Evolutionary conservation across 805 yeast species (phyloP).

Genomic region (Suhomyces sp.): DNA sequence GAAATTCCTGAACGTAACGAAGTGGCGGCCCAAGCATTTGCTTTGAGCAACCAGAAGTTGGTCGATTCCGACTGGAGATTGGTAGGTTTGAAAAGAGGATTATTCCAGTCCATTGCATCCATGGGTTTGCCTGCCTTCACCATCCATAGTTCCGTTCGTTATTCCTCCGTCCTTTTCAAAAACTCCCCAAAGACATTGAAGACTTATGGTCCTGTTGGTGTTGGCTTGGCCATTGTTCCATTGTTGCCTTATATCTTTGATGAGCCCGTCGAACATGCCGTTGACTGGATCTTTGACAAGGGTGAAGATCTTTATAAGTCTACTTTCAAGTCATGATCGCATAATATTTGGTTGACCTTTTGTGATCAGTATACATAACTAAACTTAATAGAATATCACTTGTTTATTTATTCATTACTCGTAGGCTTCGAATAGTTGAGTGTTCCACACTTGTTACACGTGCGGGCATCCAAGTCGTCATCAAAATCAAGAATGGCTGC

Average conservation of each 20-base stretch:
- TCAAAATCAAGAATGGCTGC: conserved; percentile 75
- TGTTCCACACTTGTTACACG: conserved; percentile 74
- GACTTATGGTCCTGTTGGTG: conserved; percentile 73
- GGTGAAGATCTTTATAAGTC: conserved; percentile 30
- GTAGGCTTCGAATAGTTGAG: conserved; percentile 62
- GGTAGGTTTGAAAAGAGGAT: conserved; percentile 64
- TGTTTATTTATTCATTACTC: conserved; percentile 20
- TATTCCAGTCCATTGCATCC: conserved; percentile 77
- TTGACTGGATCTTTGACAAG: conserved; percentile 59
- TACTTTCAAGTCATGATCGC: not conserved
- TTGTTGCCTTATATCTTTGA: conserved; percentile 74
- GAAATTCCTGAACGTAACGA: conserved; percentile 41
- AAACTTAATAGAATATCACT: not conserved
- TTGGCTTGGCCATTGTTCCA: conserved; percentile 77
- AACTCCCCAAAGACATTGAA: conserved; percentile 48
- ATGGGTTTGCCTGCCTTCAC: conserved; percentile 89
- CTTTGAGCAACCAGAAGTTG: conserved; percentile 17
- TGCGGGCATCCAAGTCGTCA: conserved; percentile 56
- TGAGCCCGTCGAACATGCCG: conserved; percentile 72
- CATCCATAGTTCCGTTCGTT: conserved; percentile 71
- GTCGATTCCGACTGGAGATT: conserved; percentile 65
- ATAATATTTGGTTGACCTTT: not conserved
- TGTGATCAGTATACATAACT: not conserved
- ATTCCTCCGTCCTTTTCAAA: conserved; percentile 61
- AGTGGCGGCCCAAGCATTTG: conserved; percentile 34